Evolutionary conservation across 2,329 filamentous ascomycete genomes (phyloP).

Genomic region (Shiraia sp.): DNA sequence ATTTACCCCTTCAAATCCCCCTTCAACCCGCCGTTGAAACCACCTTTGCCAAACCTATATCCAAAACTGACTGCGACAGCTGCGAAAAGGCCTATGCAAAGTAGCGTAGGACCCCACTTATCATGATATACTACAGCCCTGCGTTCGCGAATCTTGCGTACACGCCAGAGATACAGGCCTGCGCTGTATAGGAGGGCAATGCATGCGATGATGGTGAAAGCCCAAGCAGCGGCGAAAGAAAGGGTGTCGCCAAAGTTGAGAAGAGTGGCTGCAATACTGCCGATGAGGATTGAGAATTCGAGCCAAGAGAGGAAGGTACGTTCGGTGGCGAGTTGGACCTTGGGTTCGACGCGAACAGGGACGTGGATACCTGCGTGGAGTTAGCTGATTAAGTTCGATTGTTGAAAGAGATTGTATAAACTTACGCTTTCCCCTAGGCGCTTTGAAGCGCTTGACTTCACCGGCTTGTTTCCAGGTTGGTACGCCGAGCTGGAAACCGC

Average conservation of each 20-base stretch:
- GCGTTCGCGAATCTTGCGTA: constrained; percentile 79
- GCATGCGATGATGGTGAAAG: constrained; percentile 82
- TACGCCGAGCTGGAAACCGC: constrained; percentile 50
- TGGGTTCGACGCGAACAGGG: constrained; percentile 92
- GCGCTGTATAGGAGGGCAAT: constrained; percentile 81
- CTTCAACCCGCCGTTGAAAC: constrained; percentile 51
- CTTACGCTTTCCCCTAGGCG: constrained; percentile 72
- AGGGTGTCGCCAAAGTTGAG: constrained; percentile 47
- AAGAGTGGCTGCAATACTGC: constrained; percentile 51
- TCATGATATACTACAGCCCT: constrained; percentile 92
- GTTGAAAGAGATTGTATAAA: constrained; percentile 1
- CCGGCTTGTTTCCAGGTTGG: constrained; percentile 46
- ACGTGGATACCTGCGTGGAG: constrained; percentile 76
- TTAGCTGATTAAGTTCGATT: neutral
- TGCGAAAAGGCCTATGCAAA: constrained; percentile 73
- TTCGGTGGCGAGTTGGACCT: constrained; percentile 96
- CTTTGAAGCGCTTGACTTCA: constrained; percentile 61
- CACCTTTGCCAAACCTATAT: constrained; percentile 67
- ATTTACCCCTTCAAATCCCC: constrained; percentile 19
- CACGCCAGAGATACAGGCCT: constrained; percentile 84
- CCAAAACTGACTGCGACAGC: constrained; percentile 81
- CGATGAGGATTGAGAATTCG: constrained; percentile 94
- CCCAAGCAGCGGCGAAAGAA: constrained; percentile 57
- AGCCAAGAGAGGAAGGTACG: constrained; percentile 96
- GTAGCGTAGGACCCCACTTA: constrained; percentile 76